phyloP scores from a whole-genome alignment of 352 stramenopile genomes.

The Pythium aristosporum region DNA sequence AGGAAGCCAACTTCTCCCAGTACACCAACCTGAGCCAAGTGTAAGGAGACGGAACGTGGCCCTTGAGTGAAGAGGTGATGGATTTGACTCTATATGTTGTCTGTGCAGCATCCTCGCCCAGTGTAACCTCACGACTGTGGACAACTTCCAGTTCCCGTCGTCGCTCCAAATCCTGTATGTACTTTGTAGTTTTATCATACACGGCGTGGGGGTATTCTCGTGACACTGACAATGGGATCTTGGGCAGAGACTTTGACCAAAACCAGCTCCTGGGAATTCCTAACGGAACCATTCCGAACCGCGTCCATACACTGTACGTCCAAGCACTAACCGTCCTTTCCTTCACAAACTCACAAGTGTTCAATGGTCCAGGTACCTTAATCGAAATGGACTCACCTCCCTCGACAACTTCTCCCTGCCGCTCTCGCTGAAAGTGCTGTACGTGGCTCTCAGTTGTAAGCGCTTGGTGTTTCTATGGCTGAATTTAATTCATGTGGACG shows the following conservation, averaged over 20 bases:
- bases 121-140: constrained; percentile 5
- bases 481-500: no score
- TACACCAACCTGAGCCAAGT: constrained; percentile 17
- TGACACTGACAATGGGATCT: no score
- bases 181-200: no score
- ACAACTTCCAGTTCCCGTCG: constrained; percentile 20
- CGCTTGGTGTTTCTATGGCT: no score
- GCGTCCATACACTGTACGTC: no score
- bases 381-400: neutral
- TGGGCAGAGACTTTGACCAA: constrained; percentile 21
- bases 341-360: no score
- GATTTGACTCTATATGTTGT: no score
- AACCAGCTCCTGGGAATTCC: constrained; percentile 15
- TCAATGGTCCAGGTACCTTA: constrained; percentile 15
- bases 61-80: no score
- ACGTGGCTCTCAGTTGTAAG: no score
- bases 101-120: constrained; percentile 14
- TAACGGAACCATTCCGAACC: constrained; percentile 3
- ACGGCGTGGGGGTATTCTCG: no score
- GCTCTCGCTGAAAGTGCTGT: constrained; percentile 7
- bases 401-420: constrained; percentile 16
- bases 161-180: constrained; percentile 15
- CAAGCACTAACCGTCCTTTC: no score
- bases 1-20: constrained; percentile 14
- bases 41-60: no score